Percentiles rank a stretch among this genome's conserved stretches.
Evolutionary conservation across 306 rosid species (phyloP).

Genomic region (Pyrus bretschneideri): DNA sequence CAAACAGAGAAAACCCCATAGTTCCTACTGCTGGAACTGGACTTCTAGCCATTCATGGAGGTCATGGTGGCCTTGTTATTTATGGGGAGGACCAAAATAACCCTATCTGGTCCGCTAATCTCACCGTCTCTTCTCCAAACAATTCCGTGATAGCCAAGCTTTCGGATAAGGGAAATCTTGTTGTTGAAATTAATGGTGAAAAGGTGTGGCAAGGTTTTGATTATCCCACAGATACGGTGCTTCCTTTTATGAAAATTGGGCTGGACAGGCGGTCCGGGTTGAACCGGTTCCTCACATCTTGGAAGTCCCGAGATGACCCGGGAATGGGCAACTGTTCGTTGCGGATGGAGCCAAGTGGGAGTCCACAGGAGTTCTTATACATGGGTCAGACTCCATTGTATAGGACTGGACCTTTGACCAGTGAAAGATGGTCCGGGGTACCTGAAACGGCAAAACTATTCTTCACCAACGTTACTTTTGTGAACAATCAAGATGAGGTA

Average conservation of each 20-base stretch:
- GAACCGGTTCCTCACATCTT: constrained; percentile 13
- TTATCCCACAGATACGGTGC: constrained; percentile 26
- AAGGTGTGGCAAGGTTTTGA: constrained; percentile 52
- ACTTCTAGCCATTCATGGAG: no score
- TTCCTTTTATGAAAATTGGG: constrained; percentile 34
- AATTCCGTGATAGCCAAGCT: constrained; percentile 17
- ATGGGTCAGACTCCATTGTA: background rate
- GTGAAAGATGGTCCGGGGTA: constrained; percentile 23
- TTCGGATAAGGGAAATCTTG: constrained; percentile 15
- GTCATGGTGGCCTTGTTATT: constrained; percentile 14
- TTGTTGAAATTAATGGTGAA: background rate
- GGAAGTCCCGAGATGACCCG: constrained; percentile 39
- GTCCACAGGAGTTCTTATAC: constrained; percentile 24
- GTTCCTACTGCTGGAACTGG: no score
- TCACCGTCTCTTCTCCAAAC: background rate
- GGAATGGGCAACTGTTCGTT: background rate
- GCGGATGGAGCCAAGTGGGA: constrained; percentile 19
- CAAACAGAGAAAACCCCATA: constrained; percentile 42
- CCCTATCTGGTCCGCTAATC: constrained; percentile 18
- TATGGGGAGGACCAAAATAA: background rate
- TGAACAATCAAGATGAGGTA: background rate
- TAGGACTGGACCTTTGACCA: background rate
- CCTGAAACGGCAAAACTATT: rapidly evolving
- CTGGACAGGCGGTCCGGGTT: constrained; percentile 8
- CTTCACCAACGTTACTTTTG: background rate